Conservation (phyloP, 2,329 filamentous ascomycete species). For the Mariannaea sp. region DNA sequence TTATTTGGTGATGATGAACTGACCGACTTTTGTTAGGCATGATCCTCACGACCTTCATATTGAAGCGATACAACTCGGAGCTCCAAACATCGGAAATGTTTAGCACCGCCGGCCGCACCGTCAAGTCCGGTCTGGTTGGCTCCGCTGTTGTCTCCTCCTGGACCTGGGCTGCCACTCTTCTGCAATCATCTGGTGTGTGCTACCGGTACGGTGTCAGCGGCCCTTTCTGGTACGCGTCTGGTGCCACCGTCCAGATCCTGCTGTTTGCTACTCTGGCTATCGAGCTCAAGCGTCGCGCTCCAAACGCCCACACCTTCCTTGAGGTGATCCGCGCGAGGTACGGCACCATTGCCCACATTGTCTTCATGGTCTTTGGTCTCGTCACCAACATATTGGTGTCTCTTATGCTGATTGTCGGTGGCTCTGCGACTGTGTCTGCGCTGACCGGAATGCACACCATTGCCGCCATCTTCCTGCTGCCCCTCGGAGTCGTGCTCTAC, state of each 20-base stretch:
- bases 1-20: not conserved
- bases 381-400: constrained; percentile 88
- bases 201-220: constrained; percentile 76
- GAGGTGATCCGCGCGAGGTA: constrained; percentile 85
- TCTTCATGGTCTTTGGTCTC: constrained; percentile 81
- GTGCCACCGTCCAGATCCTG: constrained; percentile 81
- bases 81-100: constrained; percentile 93
- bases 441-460: constrained; percentile 60
- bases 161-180: constrained; percentile 87
- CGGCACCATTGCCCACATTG: constrained; percentile 70
- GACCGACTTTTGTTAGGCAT: not conserved
- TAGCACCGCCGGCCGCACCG: constrained; percentile 82
- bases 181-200: constrained; percentile 80
- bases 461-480: constrained; percentile 83
- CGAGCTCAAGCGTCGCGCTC: constrained; percentile 82
- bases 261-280: constrained; percentile 91
- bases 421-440: constrained; percentile 60
- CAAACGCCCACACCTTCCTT: constrained; percentile 84
- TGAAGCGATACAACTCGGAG: constrained; percentile 59
- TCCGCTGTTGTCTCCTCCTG: constrained; percentile 91
- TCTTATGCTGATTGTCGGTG: constrained; percentile 86
- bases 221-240: constrained; percentile 64
- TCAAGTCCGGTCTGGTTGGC: constrained; percentile 86
- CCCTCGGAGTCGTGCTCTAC: constrained; percentile 73
- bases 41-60: constrained; percentile 16